Base-by-base conservation (phyloP, 75 land plant species). In the Adiantum capillusveneris region DNA sequence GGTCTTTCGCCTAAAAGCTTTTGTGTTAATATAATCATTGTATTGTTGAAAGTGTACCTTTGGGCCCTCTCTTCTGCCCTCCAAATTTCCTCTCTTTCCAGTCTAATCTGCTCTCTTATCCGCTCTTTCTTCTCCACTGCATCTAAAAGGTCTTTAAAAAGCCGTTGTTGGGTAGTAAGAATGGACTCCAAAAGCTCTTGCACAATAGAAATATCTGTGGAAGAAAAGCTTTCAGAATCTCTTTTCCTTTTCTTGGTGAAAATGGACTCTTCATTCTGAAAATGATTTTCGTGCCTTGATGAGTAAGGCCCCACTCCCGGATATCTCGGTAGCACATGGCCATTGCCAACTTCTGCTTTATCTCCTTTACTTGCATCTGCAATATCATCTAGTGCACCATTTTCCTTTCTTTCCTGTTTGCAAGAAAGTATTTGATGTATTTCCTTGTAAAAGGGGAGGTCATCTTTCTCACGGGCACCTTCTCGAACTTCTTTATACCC, bases 401-500 rank as follows among this genome's bases (percentile, higher is more conserved):
- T 34, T 9, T 34, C 37, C 37, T 34, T 34, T 63, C 44, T 37
- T 73, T 76, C 20, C 76, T 60, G 9, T 78, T 34, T 34, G 37
- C 9, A 5, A 34, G 37, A 73, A 2, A 76, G 56, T 25, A 76
- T 26, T 1, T 78, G 77, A 29, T 76, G 68, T 6, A 76, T 69
- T 27, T 76, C 77, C 14, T 76, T 77, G 13, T 59, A 76, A 54
- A 76, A 76, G 16, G 79, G 79, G 39, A 65, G 65, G 22, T 76
- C 79, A n/a, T 76, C 77, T 41, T 56, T 65, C 29, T 72, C 58
- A 41, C 74, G 66, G 7, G 45, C 19, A 13, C 79, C 79, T 36
- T 76, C 79, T 17, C 79, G 61, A 1, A 76, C 79, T 42, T 76
- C 79, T 65, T 76, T 76, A 64, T 76, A 76, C 14, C 79, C 64